Evolutionary conservation across 495 filamentous ascomycete genomes (phyloP).

Genomic region (Hypoxylon cercidicola): DNA sequence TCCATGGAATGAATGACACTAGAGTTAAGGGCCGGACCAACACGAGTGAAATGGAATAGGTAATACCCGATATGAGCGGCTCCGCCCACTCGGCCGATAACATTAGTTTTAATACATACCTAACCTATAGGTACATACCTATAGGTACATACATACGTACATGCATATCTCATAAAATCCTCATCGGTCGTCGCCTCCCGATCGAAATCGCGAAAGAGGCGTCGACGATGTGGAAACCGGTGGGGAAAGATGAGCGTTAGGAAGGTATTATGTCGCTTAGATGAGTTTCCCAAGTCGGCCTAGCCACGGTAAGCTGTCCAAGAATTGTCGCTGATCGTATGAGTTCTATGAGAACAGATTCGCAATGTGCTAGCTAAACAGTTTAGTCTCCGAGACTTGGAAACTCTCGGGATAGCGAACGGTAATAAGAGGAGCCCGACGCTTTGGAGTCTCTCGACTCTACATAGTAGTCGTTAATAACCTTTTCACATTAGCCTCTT

Average conservation of each 20-base stretch:
- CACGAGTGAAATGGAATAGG: neutral
- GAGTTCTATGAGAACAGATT: conserved; percentile 1
- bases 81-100: conserved; percentile 42
- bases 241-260: conserved; percentile 27
- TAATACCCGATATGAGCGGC: conserved; percentile 22
- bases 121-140: too few relatives aligned
- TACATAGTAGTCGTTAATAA: conserved; percentile 35
- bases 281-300: conserved; percentile 35
- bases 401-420: conserved; percentile 22
- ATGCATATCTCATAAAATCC: conserved; percentile 2
- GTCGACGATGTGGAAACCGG: conserved; percentile 36
- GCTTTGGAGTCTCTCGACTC: neutral
- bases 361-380: conserved; percentile 12
- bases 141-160: too few relatives aligned
- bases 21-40: neutral
- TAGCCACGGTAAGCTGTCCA: conserved; percentile 14
- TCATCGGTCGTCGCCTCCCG: neutral
- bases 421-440: conserved; percentile 12
- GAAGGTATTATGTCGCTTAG: conserved; percentile 18
- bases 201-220: conserved; percentile 17
- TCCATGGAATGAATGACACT: neutral
- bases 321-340: too few relatives aligned
- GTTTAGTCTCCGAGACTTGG: conserved; percentile 24
- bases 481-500: conserved; percentile 22
- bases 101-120: neutral